These are phyloP conservation scores for Candida sphagnicola DNA, from an alignment of 805 yeast species.

Conservation along the genomic window DNA sequence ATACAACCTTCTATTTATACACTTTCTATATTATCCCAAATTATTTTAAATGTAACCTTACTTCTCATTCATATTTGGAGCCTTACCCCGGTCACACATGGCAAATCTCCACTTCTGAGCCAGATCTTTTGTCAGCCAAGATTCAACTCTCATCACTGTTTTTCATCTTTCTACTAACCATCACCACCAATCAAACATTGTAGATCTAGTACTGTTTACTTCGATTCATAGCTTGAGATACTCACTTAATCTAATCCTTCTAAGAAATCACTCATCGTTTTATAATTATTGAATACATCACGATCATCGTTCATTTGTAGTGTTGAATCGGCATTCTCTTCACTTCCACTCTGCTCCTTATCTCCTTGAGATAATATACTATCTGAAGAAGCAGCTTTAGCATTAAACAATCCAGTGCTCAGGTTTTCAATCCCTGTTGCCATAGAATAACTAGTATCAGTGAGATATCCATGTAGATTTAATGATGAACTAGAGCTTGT, in stretches of 20 bases:
- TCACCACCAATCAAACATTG: too few relatives aligned
- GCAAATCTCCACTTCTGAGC: too few relatives aligned
- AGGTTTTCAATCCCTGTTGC: conserved; percentile 4
- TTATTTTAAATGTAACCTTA: too few relatives aligned
- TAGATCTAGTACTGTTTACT: too few relatives aligned
- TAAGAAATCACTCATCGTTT: conserved; percentile 13
- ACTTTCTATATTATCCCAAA: too few relatives aligned
- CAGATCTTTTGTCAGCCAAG: too few relatives aligned
- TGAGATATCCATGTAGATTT: conserved; percentile 39
- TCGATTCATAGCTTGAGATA: too few relatives aligned
- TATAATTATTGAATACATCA: conserved; percentile 7
- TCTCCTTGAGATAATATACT: conserved; percentile 1
- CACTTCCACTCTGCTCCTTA: conserved; percentile 5
- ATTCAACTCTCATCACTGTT: too few relatives aligned
- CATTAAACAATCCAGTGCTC: neutral
- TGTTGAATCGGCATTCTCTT: conserved; percentile 9
- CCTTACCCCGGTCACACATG: too few relatives aligned
- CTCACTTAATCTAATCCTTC: conserved; percentile 9
- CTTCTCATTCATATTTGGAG: too few relatives aligned
- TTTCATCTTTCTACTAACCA: too few relatives aligned
- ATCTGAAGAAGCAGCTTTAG: conserved; percentile 2
- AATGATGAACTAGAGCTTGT: conserved; percentile 38
- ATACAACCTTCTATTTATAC: too few relatives aligned
- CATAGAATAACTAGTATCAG: conserved; percentile 24
- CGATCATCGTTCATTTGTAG: conserved; percentile 1